Percentiles rank a stretch among this genome's conserved stretches.
phyloP scores from a whole-genome alignment of 208 protist species.

The Phytomonas francai region DNA sequence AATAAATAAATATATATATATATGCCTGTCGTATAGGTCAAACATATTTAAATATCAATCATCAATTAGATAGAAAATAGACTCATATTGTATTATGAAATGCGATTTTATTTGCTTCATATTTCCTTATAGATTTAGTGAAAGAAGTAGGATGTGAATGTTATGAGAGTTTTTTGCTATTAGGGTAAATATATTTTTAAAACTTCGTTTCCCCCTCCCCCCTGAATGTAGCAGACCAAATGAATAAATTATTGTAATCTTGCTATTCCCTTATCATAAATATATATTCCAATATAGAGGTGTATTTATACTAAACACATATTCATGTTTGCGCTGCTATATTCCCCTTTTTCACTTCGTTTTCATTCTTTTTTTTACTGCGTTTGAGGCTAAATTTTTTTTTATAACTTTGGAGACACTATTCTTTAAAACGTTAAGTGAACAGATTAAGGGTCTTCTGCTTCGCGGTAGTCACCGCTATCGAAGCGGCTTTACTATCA shows the following conservation, averaged over 20 bases:
- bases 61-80: constrained; percentile 2
- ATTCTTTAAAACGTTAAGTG: background rate
- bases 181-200: too few species aligned
- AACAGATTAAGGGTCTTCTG: background rate
- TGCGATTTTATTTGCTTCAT: background rate
- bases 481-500: constrained; percentile 12
- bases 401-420: background rate
- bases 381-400: background rate
- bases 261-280: constrained; percentile 1
- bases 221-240: background rate
- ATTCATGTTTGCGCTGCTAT: background rate
- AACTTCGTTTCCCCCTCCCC: too few species aligned
- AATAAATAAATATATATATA: background rate
- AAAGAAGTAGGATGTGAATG: background rate
- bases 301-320: too few species aligned
- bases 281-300: background rate
- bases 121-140: constrained; percentile 3
- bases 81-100: background rate
- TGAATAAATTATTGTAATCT: constrained; percentile 5
- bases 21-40: constrained; percentile 1
- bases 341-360: background rate
- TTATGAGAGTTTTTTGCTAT: background rate
- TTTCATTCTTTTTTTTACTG: background rate
- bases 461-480: background rate
- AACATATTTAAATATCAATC: constrained; percentile 7